Evolutionary conservation across 768 basidiomycete genomes (phyloP).

Genomic region (Phaeolepiota aurea): DNA sequence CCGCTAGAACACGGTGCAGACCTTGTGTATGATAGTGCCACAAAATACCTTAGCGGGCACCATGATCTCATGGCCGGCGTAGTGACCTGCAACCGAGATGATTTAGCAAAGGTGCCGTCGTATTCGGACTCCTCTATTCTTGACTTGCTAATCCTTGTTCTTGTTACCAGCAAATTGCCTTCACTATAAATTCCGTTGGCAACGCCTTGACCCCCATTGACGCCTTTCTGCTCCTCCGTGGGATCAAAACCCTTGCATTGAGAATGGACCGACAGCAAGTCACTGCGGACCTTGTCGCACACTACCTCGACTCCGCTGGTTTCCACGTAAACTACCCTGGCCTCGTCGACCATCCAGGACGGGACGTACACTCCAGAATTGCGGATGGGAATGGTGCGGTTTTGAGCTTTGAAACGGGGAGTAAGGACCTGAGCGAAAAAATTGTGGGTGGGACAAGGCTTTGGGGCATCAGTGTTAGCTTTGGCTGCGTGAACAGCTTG

Average conservation of each 20-base stretch:
- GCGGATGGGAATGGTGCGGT: constrained; percentile 92
- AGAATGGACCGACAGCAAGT: constrained; percentile 93
- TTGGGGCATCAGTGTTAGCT: constrained; percentile 98
- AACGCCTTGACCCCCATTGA: constrained; percentile 95
- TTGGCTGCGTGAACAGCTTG: constrained; percentile 95
- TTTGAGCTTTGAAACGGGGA: constrained; percentile 88
- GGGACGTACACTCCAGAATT: constrained; percentile 85
- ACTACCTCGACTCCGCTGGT: constrained; percentile 76
- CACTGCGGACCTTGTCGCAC: constrained; percentile 75
- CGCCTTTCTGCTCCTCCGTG: constrained; percentile 91
- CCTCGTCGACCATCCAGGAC: constrained; percentile 69
- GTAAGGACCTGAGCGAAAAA: constrained; percentile 82
- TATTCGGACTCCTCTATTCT: constrained; percentile 4
- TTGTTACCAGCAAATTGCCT: constrained; percentile 64
- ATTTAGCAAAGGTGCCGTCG: constrained; percentile 66
- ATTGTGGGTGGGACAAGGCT: constrained; percentile 89
- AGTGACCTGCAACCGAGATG: constrained; percentile 86
- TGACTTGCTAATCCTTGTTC: constrained; percentile 1
- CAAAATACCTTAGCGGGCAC: constrained; percentile 96
- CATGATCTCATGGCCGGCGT: constrained; percentile 99
- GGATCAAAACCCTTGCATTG: constrained; percentile 91
- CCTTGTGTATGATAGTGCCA: constrained; percentile 95
- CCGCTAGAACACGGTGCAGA: constrained; percentile 95
- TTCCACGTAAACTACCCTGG: constrained; percentile 94
- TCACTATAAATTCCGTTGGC: constrained; percentile 88